Conservation (phyloP, 768 basidiomycete genomes). For the Harrya chromipes region DNA sequence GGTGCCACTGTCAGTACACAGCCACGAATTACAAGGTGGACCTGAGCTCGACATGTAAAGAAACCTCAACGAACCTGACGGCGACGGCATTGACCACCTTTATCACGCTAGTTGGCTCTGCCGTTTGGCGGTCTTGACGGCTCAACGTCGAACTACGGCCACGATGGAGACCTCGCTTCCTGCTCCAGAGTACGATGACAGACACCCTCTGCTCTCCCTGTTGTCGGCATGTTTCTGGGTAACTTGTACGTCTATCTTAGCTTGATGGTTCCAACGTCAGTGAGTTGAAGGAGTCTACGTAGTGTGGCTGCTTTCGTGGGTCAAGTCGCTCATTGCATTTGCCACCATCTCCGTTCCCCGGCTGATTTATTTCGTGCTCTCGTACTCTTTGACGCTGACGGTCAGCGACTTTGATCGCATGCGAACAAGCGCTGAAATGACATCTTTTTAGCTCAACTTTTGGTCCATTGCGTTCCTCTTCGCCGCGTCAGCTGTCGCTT, state of each 20-base stretch:
- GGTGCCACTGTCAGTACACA: conserved; percentile 20
- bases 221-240: conserved; percentile 85
- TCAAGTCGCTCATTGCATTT: conserved; percentile 69
- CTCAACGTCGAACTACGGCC: conserved; percentile 9
- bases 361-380: conserved; percentile 72
- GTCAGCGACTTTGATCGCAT: conserved; percentile 38
- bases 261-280: conserved; percentile 1
- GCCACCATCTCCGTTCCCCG: conserved; percentile 81
- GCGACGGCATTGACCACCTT: no score
- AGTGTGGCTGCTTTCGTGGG: conserved; percentile 86
- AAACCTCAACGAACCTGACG: neutral
- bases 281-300: conserved; percentile 2
- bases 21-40: conserved; percentile 26
- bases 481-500: conserved; percentile 55
- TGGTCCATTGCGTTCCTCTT: conserved; percentile 86
- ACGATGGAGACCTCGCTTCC: conserved; percentile 25
- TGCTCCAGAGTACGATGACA: conserved; percentile 32
- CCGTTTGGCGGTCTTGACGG: no score
- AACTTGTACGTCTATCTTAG: conserved; percentile 54
- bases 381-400: conserved; percentile 87
- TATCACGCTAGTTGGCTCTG: no score
- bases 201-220: conserved; percentile 73
- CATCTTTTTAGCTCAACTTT: conserved; percentile 69
- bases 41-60: conserved; percentile 8
- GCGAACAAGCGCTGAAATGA: neutral